Evolutionary conservation across 2,329 filamentous ascomycete genomes (phyloP).

Genomic region (Bretziella fagacearum): DNA sequence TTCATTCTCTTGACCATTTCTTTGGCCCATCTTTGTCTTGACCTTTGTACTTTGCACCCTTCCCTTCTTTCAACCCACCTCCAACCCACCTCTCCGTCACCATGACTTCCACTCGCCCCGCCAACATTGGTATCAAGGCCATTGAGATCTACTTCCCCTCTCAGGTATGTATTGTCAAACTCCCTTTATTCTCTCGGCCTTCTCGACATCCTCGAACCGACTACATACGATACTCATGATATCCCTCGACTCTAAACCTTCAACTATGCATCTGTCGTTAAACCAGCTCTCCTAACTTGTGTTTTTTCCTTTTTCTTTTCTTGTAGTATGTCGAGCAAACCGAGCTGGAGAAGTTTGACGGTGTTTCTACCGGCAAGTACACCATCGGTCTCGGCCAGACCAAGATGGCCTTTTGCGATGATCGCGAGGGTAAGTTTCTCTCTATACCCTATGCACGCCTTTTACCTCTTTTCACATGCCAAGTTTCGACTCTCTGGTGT

Average conservation of each 20-base stretch:
- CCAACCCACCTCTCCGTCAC: conserved; percentile 17
- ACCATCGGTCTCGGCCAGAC: conserved; percentile 83
- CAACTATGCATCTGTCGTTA: neutral
- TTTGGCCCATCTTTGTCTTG: conserved; percentile 2
- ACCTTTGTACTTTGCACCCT: conserved; percentile 1
- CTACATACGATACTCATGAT: neutral
- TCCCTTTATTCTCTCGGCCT: no score
- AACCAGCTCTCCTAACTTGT: neutral
- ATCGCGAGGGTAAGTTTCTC: conserved; percentile 54
- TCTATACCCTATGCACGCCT: conserved; percentile 6
- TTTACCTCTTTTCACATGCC: neutral
- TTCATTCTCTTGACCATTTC: neutral
- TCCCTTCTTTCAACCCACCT: conserved; percentile 4
- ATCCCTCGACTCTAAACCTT: neutral
- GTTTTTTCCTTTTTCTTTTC: neutral
- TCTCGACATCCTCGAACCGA: neutral
- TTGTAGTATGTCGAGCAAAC: conserved; percentile 64
- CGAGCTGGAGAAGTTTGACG: conserved; percentile 76
- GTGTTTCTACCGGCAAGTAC: conserved; percentile 67
- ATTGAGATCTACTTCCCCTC: conserved; percentile 78
- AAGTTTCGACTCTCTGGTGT: no score
- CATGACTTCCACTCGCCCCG: conserved; percentile 55
- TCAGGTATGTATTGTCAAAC: conserved; percentile 50
- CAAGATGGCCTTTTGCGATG: conserved; percentile 85
- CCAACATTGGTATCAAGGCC: conserved; percentile 87